phyloP scores from a whole-genome alignment of 257 asterid species.

The Apocynum venetum region DNA sequence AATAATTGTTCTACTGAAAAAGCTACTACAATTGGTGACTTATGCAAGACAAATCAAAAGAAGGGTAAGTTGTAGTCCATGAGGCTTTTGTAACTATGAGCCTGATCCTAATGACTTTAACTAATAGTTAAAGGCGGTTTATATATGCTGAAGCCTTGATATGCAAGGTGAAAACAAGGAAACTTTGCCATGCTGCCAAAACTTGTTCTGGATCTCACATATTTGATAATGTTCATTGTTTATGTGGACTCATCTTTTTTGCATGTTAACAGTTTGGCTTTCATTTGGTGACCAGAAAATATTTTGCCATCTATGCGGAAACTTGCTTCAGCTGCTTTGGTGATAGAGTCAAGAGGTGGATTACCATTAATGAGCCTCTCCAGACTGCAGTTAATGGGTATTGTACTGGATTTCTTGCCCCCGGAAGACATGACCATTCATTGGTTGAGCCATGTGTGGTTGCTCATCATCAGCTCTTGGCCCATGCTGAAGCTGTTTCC shows the following conservation, averaged over 20 bases:
- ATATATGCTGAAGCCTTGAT: neutral
- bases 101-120: neutral
- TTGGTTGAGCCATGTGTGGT: slow-evolving; percentile 38
- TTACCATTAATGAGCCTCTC: slow-evolving; percentile 55
- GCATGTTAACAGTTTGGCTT: slow-evolving; percentile 4
- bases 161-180: too few species aligned
- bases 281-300: slow-evolving; percentile 32
- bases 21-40: neutral
- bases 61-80: neutral
- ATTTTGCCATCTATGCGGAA: slow-evolving; percentile 53
- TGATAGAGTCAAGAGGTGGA: slow-evolving; percentile 57
- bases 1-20: neutral
- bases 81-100: neutral
- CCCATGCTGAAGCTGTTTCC: slow-evolving; percentile 13
- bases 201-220: neutral
- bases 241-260: neutral
- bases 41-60: neutral
- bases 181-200: neutral
- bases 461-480: slow-evolving; percentile 28
- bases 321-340: slow-evolving; percentile 51
- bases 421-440: slow-evolving; percentile 40
- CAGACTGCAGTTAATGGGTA: slow-evolving; percentile 54
- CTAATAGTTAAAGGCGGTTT: neutral
- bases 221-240: neutral
- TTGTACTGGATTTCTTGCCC: slow-evolving; percentile 44